phyloP scores from a whole-genome alignment of 192 early-diverging fungal species.

The Chytriomyces hyalinus region DNA sequence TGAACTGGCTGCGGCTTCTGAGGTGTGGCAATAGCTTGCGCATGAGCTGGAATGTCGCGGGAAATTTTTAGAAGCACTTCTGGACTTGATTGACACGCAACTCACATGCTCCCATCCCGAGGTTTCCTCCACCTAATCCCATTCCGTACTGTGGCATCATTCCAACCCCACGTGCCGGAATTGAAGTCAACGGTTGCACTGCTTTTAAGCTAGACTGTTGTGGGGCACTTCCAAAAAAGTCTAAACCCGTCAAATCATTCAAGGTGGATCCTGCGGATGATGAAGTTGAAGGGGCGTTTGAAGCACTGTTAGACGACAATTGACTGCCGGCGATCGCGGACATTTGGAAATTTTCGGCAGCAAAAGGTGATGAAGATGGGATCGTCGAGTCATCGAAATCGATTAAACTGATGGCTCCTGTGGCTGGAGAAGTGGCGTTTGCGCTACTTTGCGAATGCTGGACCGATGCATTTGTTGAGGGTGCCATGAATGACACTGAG shows the following conservation, averaged over 20 bases:
- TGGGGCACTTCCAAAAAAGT: slow-evolving; percentile 38
- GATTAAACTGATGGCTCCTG: slow-evolving; percentile 56
- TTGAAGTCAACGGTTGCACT: background rate
- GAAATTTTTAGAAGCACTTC: no score
- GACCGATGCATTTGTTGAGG: background rate
- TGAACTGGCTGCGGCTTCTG: background rate
- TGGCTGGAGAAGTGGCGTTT: slow-evolving; percentile 14
- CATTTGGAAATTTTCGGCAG: slow-evolving; percentile 11
- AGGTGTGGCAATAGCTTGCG: no score
- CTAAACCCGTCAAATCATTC: slow-evolving; percentile 43
- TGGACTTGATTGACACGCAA: no score
- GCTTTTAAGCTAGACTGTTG: background rate
- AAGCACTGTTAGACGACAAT: no score
- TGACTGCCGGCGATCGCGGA: background rate
- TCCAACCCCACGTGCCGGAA: background rate
- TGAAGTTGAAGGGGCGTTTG: background rate
- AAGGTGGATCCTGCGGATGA: slow-evolving; percentile 26
- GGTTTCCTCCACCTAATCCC: background rate
- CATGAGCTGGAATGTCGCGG: no score
- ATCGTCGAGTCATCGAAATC: slow-evolving; percentile 59
- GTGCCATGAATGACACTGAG: background rate
- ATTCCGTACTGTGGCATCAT: background rate
- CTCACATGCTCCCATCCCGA: no score
- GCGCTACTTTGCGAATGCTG: background rate
- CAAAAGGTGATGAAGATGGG: slow-evolving; percentile 19